Percentiles rank a stretch among this genome's conserved stretches.
These are phyloP conservation scores for Strobilomyces echinocephalus DNA, from an alignment of 768 basidiomycete genomes.

Conservation along the genomic window DNA sequence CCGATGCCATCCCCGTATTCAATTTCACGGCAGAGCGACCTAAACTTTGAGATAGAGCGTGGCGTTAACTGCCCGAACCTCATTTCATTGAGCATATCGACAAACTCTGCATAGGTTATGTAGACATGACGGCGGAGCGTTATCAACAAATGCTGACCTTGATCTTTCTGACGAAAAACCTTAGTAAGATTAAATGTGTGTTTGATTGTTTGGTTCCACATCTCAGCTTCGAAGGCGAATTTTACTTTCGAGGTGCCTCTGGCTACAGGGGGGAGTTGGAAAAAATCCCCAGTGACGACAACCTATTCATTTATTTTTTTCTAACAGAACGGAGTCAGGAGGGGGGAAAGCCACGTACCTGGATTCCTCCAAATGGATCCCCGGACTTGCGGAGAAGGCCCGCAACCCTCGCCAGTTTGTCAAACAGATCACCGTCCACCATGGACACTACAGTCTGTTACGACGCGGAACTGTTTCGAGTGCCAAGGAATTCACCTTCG, in stretches of 20 bases:
- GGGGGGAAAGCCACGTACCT: conserved; percentile 41
- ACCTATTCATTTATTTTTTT: conserved; percentile 42
- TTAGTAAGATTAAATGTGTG: conserved; percentile 90
- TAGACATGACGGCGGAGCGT: neutral
- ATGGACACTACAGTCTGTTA: conserved; percentile 71
- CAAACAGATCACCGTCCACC: conserved; percentile 91
- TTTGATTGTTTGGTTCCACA: conserved; percentile 70
- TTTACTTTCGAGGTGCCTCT: conserved; percentile 58
- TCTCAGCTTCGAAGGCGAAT: conserved; percentile 88
- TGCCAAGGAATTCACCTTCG: conserved; percentile 48
- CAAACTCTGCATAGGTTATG: conserved; percentile 57
- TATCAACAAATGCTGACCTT: conserved; percentile 46
- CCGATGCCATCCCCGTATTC: conserved; percentile 75
- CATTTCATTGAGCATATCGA: conserved; percentile 99
- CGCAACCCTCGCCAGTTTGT: conserved; percentile 79
- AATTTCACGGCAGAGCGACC: conserved; percentile 62
- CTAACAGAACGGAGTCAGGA: neutral
- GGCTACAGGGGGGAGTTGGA: conserved; percentile 91
- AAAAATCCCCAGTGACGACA: conserved; percentile 95
- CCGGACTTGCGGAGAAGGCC: conserved; percentile 53
- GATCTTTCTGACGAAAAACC: conserved; percentile 92
- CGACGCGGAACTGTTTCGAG: neutral
- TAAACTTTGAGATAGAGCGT: conserved; percentile 69
- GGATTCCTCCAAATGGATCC: conserved; percentile 89
- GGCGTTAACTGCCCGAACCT: conserved; percentile 72